Conservation (phyloP, 345 rosid genomes). For the Citrus unshiu region DNA sequence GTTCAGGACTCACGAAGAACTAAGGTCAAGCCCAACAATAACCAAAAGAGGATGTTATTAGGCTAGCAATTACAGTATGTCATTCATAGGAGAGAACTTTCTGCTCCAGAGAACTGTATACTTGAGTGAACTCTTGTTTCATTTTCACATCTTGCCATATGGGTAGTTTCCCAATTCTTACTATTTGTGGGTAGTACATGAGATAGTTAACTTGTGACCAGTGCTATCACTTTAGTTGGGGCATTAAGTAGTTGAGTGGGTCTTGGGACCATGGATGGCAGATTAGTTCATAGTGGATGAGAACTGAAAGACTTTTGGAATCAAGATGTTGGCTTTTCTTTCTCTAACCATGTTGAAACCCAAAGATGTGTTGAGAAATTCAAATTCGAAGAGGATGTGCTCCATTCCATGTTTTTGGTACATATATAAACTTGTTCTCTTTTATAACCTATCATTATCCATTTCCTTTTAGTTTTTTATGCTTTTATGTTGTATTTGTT, state of each 20-base stretch:
- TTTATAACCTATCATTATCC: not conserved
- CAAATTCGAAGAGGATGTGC: not conserved
- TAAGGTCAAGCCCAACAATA: not conserved
- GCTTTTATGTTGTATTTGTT: not conserved
- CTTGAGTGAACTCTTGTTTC: not conserved
- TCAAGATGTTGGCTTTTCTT: not conserved
- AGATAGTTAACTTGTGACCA: not conserved
- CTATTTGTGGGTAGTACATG: not conserved
- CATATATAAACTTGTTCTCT: not conserved
- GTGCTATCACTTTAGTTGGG: not conserved
- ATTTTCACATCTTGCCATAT: not conserved
- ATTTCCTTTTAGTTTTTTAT: not conserved
- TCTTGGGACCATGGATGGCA: not conserved
- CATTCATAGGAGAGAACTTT: not conserved
- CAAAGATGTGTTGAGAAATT: not conserved
- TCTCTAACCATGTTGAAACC: not conserved
- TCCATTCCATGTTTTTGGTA: not conserved
- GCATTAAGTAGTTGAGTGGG: not conserved
- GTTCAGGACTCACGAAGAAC: not conserved
- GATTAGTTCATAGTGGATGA: not conserved
- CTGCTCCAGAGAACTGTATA: not conserved
- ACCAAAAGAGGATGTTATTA: not conserved
- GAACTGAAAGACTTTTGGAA: not conserved
- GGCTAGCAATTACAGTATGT: not conserved
- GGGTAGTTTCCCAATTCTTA: not conserved